Evolutionary conservation across 108 stramenopile species (phyloP), one percentile per base, ranked within the genome.

Genomic region (Cylindrotheca closterium): DNA sequence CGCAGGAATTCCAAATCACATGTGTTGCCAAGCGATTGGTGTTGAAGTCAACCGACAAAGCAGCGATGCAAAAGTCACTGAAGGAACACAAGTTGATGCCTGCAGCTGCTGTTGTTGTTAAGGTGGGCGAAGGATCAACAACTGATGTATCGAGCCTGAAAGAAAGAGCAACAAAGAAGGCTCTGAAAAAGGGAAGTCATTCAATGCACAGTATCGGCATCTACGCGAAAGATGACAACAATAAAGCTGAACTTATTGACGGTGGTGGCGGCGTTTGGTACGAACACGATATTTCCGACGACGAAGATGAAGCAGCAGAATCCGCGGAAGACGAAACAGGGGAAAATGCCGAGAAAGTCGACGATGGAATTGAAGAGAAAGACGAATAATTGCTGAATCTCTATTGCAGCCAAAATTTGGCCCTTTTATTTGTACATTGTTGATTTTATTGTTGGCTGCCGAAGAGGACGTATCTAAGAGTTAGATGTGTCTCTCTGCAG

Each of bases 181-280:
- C 81, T 53, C 69, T 74, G 30, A 87, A 80, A 49, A 85, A 79
- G 26, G 93, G 93, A 0, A 88, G 85, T 51, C 90, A 94, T 52
- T 86, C 90, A 10, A 94, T 94, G 93, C 93, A 94, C 49, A 87
- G 85, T 47, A 81, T 89, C 30, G 93, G 93, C n/a, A 70, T 94
- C 27, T 94, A 94, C 60, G 47, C 88, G 0, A 89, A 86, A 53
- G 83, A 91, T 61, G 93, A 94, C 63, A 87, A 89, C 29, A 74
- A 67, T 46, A 94, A 94, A 58, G 88, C 70, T 4, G 88, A 94
- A 48, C 66, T 85, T 12, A 84, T 91, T 67, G 93, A 94, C 51
- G 87, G 88, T 42, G 93, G 93, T 27, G 90, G 90, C 3, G 90
- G 90, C 23, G 85, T 87, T 18, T 62, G 79, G 75, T 94, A 91